Conservation (phyloP, 192 early-diverging fungal species). For the Kappamyces sp. region DNA sequence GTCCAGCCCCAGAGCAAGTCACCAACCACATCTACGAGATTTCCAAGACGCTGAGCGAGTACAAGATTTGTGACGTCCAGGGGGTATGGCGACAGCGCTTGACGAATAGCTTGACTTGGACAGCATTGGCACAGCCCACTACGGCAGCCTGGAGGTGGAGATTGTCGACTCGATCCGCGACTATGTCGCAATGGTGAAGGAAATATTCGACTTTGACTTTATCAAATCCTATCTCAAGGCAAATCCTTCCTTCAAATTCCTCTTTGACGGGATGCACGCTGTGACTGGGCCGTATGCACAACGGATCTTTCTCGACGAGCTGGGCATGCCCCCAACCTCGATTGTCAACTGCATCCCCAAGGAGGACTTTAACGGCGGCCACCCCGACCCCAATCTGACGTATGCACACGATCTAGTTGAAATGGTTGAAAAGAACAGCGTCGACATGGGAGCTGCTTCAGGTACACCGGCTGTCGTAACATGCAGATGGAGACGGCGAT, state of each 20-base stretch:
- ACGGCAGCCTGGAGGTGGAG: conserved; percentile 69
- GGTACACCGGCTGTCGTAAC: conserved; percentile 11
- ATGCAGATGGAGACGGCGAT: conserved; percentile 86
- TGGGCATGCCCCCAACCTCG: conserved; percentile 70
- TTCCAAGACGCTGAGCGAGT: conserved; percentile 66
- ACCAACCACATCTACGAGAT: conserved; percentile 88
- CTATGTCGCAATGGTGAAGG: conserved; percentile 79
- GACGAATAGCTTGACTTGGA: conserved; percentile 62
- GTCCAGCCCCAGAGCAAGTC: conserved; percentile 91
- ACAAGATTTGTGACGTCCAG: conserved; percentile 55
- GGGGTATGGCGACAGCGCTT: conserved; percentile 34
- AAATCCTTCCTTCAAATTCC: conserved; percentile 70
- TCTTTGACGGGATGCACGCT: conserved; percentile 87
- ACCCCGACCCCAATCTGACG: conserved; percentile 97
- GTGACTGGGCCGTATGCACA: conserved; percentile 94
- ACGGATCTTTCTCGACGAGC: conserved; percentile 80
- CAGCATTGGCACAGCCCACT: conserved; percentile 51
- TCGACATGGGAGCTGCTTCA: conserved; percentile 89
- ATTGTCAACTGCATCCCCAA: conserved; percentile 78
- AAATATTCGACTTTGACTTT: conserved; percentile 87
- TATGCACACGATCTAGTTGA: conserved; percentile 93
- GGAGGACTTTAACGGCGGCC: conserved; percentile 89
- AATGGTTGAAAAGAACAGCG: conserved; percentile 69
- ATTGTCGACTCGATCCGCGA: conserved; percentile 83
- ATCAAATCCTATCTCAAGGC: conserved; percentile 71